Evolutionary conservation across 2,329 filamentous ascomycete species (phyloP), one percentile per base, ranked within the genome.

Genomic region (Scedosporium boydii): DNA sequence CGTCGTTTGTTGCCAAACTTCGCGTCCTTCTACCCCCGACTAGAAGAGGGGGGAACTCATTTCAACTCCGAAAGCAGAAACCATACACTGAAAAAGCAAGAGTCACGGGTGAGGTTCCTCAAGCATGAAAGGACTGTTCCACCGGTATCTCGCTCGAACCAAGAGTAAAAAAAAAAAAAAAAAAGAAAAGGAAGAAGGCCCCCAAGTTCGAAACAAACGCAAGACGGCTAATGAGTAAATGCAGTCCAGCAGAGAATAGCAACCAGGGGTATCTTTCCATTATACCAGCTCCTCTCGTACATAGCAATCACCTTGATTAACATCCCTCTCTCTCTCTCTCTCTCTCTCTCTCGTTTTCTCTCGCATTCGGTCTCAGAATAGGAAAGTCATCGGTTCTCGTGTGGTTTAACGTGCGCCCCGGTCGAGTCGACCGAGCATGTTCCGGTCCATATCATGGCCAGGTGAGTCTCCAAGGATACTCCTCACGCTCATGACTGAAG

Each of bases 1-100:
- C 57, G 61, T 26, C 61, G 63, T 29, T 64, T 58, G 29, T 60
- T 64, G 48, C 57, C 56, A 41, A 61, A 62, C 62, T 64, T 59
- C 7, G 59, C 23, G 42, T 46, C 38, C 38, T 60, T 60, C 34
- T 48, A 59, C 23, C 53, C 58, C 48, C 23, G 56, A 34, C 27
- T 16, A 53, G 7, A n/a, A 16, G 53, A 58, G 29, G 23, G 27
- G 21, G 23, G n/a, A 42, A 38, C 48, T 53, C 48, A 21, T 53
- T 27, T 53, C 21, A 53, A 53, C 48, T 53, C 48, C 48, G 21
- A 53, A 53, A 26, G 21, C n/a, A 53, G 12, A 53, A 53, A 53
- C n/a, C n/a, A 18, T 26, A 26, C n/a, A 53, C n/a, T 14, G 6
- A 26, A 18, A 53, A 21, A 16, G 44, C 44, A 46, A 46, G 44